These are phyloP conservation scores for Flaveria trinervia DNA, from an alignment of 129 eudicot genomes.

Conservation along the genomic window DNA sequence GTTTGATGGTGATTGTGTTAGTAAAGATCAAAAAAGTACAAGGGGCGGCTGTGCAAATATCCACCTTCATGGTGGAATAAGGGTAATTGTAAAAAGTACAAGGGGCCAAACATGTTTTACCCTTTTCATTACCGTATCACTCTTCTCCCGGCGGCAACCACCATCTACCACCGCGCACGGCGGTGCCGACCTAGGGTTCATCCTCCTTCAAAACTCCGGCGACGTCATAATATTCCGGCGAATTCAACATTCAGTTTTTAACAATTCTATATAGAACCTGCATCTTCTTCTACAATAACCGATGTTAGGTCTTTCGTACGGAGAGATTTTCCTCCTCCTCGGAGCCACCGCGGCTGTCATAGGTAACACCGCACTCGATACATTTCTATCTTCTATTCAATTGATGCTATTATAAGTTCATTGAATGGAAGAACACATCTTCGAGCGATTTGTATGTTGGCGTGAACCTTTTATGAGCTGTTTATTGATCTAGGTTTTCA, in stretches of 20 bases:
- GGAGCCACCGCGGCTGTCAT: constrained; percentile 89
- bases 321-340: constrained; percentile 70
- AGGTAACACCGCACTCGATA: constrained; percentile 40
- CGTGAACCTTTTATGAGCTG: not conserved
- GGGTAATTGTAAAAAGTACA: not conserved
- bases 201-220: not conserved
- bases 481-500: not conserved
- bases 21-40: not conserved
- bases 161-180: constrained; percentile 19
- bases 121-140: not conserved
- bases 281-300: constrained; percentile 6
- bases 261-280: constrained; percentile 1
- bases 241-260: not conserved
- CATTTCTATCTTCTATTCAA: not conserved
- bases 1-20: no score
- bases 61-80: not conserved
- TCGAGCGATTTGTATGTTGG: not conserved
- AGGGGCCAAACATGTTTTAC: constrained; percentile 13
- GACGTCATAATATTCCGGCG: not conserved
- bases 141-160: constrained; percentile 16
- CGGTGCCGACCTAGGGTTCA: constrained; percentile 13
- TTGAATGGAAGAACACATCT: not conserved
- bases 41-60: not conserved
- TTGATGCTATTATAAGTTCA: constrained; percentile 8
- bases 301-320: constrained; percentile 91